phyloP scores from a whole-genome alignment of 805 yeast genomes.

The Metschnikowia sp. region DNA sequence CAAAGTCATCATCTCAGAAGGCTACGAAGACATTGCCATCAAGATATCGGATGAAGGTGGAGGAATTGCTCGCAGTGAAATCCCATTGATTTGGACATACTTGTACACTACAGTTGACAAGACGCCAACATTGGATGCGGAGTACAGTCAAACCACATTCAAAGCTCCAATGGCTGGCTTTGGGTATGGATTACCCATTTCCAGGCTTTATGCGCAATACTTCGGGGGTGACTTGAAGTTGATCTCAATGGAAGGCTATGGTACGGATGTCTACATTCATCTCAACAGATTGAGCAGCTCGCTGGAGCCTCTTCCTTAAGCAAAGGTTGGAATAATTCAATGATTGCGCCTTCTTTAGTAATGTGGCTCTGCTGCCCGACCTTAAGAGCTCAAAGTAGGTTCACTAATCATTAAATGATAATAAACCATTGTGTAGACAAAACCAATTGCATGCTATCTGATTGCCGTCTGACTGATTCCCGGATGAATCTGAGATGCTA shows the following conservation, averaged over 20 bases:
- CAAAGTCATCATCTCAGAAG: constrained; percentile 83
- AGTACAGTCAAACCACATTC: constrained; percentile 57
- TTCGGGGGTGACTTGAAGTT: constrained; percentile 88
- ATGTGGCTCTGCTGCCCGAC: not conserved
- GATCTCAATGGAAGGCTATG: constrained; percentile 91
- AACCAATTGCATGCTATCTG: too few relatives aligned
- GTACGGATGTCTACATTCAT: constrained; percentile 88
- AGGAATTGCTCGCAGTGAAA: constrained; percentile 80
- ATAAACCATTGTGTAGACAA: too few relatives aligned
- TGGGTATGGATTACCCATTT: constrained; percentile 87
- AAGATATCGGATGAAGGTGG: constrained; percentile 94
- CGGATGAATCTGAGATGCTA: not conserved
- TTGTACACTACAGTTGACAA: constrained; percentile 82
- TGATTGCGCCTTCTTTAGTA: not conserved
- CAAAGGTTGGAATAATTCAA: not conserved
- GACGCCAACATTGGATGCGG: constrained; percentile 62
- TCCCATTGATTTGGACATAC: constrained; percentile 87
- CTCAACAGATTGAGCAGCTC: constrained; percentile 73
- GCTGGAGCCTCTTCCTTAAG: constrained; percentile 59
- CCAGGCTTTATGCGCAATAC: constrained; percentile 81
- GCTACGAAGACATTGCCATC: constrained; percentile 85
- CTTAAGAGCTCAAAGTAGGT: too few relatives aligned
- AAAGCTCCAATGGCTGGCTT: constrained; percentile 93
- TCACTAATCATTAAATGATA: not conserved
- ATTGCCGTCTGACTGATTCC: not conserved